These are phyloP conservation scores for Penicillium janthinellum DNA, from an alignment of 2,329 filamentous ascomycete genomes.

Conservation along the genomic window DNA sequence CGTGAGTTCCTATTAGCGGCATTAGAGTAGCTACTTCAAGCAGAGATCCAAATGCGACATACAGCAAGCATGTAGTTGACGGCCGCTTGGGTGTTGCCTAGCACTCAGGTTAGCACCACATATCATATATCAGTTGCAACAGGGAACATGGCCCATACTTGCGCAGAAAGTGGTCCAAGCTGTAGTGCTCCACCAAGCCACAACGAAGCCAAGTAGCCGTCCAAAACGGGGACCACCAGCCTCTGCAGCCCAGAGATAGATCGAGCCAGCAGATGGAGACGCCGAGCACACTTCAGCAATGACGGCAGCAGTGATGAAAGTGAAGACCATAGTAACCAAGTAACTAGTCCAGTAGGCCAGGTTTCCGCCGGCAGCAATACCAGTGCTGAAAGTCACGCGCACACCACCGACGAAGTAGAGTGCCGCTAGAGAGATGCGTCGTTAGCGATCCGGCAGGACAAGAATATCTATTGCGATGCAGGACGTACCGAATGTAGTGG, in stretches of 20 bases:
- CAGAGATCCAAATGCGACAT: constrained; percentile 16
- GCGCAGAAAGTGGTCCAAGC: constrained; percentile 63
- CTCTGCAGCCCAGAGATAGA: constrained; percentile 65
- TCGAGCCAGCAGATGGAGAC: constrained; percentile 60
- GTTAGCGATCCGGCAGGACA: neutral
- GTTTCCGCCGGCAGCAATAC: constrained; percentile 62
- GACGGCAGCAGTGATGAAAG: constrained; percentile 62
- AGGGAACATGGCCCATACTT: constrained; percentile 28
- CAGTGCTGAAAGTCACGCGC: constrained; percentile 63
- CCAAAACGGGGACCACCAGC: constrained; percentile 58
- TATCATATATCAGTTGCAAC: neutral
- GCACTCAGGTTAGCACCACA: neutral
- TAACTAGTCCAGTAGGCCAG: constrained; percentile 66
- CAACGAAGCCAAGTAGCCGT: constrained; percentile 61
- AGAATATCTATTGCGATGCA: constrained; percentile 3
- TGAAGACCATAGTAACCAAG: constrained; percentile 61
- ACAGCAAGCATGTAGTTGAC: constrained; percentile 58
- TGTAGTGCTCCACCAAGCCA: constrained; percentile 66
- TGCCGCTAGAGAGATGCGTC: constrained; percentile 49
- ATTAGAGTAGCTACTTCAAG: constrained; percentile 10
- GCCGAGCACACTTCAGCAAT: constrained; percentile 64
- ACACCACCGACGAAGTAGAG: constrained; percentile 64
- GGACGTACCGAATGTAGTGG: constrained; percentile 58
- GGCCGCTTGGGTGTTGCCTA: constrained; percentile 52
- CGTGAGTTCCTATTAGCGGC: constrained; percentile 53